Evolutionary conservation across 768 basidiomycete species (phyloP), one percentile per base, ranked within the genome.

Genomic region (Suillus bovinus): DNA sequence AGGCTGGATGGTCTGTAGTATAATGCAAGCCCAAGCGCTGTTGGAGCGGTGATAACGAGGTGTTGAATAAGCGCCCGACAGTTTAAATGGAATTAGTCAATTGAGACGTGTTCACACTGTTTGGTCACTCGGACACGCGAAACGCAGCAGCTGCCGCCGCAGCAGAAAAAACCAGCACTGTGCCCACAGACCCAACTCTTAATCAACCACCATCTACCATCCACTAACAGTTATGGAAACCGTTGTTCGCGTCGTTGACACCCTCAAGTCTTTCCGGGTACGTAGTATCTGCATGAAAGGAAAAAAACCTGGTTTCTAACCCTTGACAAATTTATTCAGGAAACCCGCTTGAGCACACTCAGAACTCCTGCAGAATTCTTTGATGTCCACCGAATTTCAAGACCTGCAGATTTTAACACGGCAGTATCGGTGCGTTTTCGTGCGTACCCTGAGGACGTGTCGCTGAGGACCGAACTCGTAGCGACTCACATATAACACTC

Each of bases 401-500:
- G 87, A 69, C 93, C 93, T 11, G 86, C 87, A 29, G 91, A 95
- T 71, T 72, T 93, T 53, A 91, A 92, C 73, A 83, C 86, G 64
- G 90, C 91, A 50, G 89, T 88, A 41, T 84, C 87, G 67, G 91
- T 91, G 64, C 70, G 87, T 77, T 33, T 47, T 14, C 27, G 27
- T 17, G 9, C 9, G 17, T 50, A 20, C 27, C 17, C 49, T 9
- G 47, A 17, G 38, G 20, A 22, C 47, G 31, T 7, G 4, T 29
- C n/a, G 14, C 22, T 39, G 8, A 22, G 27, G 10, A 46, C 50
- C 16, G 27, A 58, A 27, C 58, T 49, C 38, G 34, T 70, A 94
- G 93, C 87, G 94, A 63, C 92, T 96, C 84, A 92, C 93, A 27
- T 94, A 96, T 80, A 96, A 96, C 79, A 94, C 94, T 44, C 88